Percentiles rank a stretch among this genome's conserved stretches.
Conservation (phyloP, 495 filamentous ascomycete species). For the Usnea hakonensis region DNA sequence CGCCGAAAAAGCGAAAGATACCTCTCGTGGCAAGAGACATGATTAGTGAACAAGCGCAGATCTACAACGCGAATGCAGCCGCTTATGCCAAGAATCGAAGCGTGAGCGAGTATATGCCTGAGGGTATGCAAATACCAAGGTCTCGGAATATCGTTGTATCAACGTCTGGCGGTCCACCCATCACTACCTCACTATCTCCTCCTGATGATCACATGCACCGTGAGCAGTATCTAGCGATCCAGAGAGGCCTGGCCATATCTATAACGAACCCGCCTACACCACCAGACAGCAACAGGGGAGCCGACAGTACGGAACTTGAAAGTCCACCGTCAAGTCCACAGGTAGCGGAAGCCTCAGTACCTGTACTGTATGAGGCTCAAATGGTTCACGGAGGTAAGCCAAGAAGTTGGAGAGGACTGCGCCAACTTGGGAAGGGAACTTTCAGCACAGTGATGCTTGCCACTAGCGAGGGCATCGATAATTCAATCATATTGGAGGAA, state of each 20-base stretch:
- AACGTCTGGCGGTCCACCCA: conserved; percentile 37
- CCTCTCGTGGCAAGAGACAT: conserved; percentile 28
- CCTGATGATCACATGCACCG: conserved; percentile 53
- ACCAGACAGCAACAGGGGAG: conserved; percentile 50
- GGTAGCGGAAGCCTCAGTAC: conserved; percentile 25
- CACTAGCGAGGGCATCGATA: conserved; percentile 47
- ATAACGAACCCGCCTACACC: conserved; percentile 64
- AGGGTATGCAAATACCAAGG: conserved; percentile 55
- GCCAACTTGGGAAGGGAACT: conserved; percentile 80
- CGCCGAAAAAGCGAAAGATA: conserved; percentile 43
- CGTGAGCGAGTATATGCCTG: conserved; percentile 78
- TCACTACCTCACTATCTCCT: conserved; percentile 36
- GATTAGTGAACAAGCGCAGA: conserved; percentile 28
- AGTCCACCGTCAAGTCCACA: conserved; percentile 9
- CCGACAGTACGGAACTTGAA: conserved; percentile 42
- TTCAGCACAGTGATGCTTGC: conserved; percentile 92
- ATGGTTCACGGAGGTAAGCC: conserved; percentile 48
- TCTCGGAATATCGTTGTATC: conserved; percentile 65
- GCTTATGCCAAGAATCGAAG: conserved; percentile 63
- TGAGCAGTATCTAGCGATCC: conserved; percentile 70
- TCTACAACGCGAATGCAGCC: conserved; percentile 29
- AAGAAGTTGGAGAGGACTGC: conserved; percentile 66
- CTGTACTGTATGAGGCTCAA: conserved; percentile 41
- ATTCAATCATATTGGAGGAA: conserved; percentile 31
- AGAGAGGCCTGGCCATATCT: conserved; percentile 58